A percentile compares a stretch with the other conserved stretches of the same genome.
Evolutionary conservation across 305 asterid species (phyloP).

Genomic region (Fraxinus velutina): DNA sequence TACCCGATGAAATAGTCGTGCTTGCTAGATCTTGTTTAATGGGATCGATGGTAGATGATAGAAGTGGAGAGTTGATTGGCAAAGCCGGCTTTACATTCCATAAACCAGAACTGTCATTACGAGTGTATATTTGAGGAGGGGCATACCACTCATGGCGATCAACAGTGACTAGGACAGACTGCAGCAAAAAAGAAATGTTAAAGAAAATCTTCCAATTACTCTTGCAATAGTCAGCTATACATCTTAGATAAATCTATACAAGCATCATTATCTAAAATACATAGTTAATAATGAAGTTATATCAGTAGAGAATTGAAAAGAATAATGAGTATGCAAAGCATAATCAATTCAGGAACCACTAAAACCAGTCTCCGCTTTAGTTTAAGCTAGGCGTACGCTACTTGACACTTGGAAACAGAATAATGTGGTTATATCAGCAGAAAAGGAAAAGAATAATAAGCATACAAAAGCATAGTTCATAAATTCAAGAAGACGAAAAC

Average conservation of each 20-base stretch:
- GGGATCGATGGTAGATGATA: constrained; percentile 38
- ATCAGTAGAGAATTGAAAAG: constrained; percentile 1
- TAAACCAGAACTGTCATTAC: constrained; percentile 80
- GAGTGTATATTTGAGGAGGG: constrained; percentile 80
- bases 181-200: constrained; percentile 32
- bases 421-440: not conserved
- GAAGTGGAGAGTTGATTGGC: constrained; percentile 56
- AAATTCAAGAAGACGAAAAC: not conserved
- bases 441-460: not conserved
- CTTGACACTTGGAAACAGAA: not conserved
- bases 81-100: constrained; percentile 76
- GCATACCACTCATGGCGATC: constrained; percentile 99
- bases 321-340: not conserved
- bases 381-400: not conserved
- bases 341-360: not conserved
- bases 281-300: not conserved
- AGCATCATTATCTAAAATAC: not conserved
- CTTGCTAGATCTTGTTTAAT: constrained; percentile 42
- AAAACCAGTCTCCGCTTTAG: not conserved
- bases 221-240: not conserved
- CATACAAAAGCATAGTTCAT: constrained; percentile 4
- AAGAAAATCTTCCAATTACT: constrained; percentile 5
- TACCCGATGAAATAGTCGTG: constrained; percentile 40
- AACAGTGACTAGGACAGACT: constrained; percentile 96
- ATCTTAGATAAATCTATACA: not conserved